Evolutionary conservation across 129 eudicot genomes (phyloP), one percentile per base, ranked within the genome.

Genomic region (Sambucus nigra): DNA sequence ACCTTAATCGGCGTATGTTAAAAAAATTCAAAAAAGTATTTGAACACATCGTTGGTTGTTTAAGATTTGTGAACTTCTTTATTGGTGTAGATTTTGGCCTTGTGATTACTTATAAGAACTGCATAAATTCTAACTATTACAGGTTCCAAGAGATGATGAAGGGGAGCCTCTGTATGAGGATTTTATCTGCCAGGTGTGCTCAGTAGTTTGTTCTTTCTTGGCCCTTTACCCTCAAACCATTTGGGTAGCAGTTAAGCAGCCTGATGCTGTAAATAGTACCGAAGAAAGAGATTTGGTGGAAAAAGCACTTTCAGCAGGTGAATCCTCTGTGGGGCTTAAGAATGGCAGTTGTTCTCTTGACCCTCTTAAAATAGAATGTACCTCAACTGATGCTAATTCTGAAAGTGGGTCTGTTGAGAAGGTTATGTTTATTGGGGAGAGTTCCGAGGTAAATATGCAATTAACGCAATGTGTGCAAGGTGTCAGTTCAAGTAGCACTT

Each of bases 121-220:
- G n/a, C n/a, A n/a, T n/a, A n/a, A n/a, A n/a, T n/a, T n/a, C n/a
- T n/a, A n/a, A n/a, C 24, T 68, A 38, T 31, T 60, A 53, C 72
- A 92, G 91, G 59, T 92, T 58, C 99, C 99, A 11, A 74, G 80
- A 47, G 95, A 86, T 11, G 95, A 85, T 15, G 94, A 91, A 47
- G 95, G 98, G 24, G 96, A 82, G 61, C 88, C 99, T 5, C 69
- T 74, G 10, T 92, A 76, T 59, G 94, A 86, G 69, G 99, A 92
- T 60, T 81, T 92, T 57, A 77, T 92, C 60, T 92, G 96, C 77
- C 80, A 76, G 61, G 72, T 57, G 17, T 92, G 96, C 63, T 72
- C 96, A 13, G 67, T 54, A 6, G 47, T 53, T 39, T 86, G 83
- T 47, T 82, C 84, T 26, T 86, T 92, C 64, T 62, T 92, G 77